These are phyloP conservation scores for Rhinocladiella similis DNA, from an alignment of 2,329 filamentous ascomycete species.

Conservation along the genomic window DNA sequence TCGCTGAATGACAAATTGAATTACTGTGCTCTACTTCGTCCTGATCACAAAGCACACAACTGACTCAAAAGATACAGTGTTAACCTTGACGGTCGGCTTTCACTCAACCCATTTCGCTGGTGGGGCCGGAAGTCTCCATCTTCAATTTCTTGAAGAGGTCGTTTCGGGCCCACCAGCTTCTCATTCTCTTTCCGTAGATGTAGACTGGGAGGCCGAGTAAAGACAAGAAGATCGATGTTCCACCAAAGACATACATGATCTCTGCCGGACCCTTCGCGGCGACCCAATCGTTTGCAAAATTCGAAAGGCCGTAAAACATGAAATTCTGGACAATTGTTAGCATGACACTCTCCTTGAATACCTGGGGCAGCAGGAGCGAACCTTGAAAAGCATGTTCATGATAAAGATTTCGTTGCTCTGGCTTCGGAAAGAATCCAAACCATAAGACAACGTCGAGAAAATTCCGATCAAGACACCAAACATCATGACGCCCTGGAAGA, in stretches of 20 bases:
- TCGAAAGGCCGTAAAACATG: constrained; percentile 33
- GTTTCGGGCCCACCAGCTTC: constrained; percentile 24
- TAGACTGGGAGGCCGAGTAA: constrained; percentile 32
- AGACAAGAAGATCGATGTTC: constrained; percentile 30
- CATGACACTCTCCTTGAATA: neutral
- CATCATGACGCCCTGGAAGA: constrained; percentile 33
- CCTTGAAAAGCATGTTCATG: constrained; percentile 35
- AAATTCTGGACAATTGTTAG: constrained; percentile 28
- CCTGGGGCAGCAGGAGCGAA: neutral
- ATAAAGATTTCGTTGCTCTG: constrained; percentile 34
- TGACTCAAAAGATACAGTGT: no score
- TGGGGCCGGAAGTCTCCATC: constrained; percentile 23
- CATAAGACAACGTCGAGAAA: constrained; percentile 29
- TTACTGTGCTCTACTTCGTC: no score
- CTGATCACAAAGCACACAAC: neutral
- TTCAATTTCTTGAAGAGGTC: constrained; percentile 24
- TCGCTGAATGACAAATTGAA: no score
- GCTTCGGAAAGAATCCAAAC: constrained; percentile 32
- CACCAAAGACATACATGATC: constrained; percentile 35
- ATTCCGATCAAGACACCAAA: constrained; percentile 33
- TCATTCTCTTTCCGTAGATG: constrained; percentile 30
- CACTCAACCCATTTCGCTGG: constrained; percentile 17
- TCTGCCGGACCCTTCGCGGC: constrained; percentile 26
- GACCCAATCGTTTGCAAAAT: constrained; percentile 34
- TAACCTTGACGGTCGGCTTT: neutral